Conservation (phyloP, 176 grass and related monocot species). For the Oryza brachyantha region DNA sequence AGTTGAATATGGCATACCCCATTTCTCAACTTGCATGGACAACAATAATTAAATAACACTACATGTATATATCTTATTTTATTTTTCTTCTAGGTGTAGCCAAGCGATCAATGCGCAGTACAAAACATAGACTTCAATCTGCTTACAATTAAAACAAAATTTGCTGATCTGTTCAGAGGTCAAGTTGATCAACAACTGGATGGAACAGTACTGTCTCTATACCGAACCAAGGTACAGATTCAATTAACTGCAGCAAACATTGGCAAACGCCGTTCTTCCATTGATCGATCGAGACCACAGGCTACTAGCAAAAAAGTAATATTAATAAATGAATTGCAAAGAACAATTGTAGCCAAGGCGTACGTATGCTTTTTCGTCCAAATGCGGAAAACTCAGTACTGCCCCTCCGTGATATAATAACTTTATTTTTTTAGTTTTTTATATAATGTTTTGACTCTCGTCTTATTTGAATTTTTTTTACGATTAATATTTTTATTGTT, state of each 20-base stretch:
- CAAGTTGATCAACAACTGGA: conserved; percentile 16
- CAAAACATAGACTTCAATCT: conserved; percentile 7
- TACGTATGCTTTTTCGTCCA: neutral
- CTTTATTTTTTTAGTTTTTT: too few species aligned
- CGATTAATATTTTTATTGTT: too few species aligned
- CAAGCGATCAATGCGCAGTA: neutral
- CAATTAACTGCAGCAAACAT: neutral
- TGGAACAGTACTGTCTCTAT: neutral
- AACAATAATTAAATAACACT: neutral
- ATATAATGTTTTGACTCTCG: too few species aligned
- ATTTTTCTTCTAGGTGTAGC: neutral
- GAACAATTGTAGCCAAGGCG: conserved; percentile 8
- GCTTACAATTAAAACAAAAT: neutral
- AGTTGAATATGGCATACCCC: neutral
- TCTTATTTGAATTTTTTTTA: too few species aligned
- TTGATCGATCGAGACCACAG: neutral
- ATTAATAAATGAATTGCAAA: neutral
- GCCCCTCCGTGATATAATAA: too few species aligned
- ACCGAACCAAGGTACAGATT: conserved; percentile 5
- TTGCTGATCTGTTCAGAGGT: conserved; percentile 12
- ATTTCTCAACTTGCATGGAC: conserved; percentile 24
- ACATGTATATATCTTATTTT: neutral
- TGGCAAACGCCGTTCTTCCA: neutral
- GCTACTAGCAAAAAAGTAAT: neutral
- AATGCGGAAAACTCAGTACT: neutral